Percentiles rank a stretch among this genome's conserved stretches.
Evolutionary conservation across 2,329 filamentous ascomycete species (phyloP).

Genomic region (Aspergillus fumigatiaffinis): DNA sequence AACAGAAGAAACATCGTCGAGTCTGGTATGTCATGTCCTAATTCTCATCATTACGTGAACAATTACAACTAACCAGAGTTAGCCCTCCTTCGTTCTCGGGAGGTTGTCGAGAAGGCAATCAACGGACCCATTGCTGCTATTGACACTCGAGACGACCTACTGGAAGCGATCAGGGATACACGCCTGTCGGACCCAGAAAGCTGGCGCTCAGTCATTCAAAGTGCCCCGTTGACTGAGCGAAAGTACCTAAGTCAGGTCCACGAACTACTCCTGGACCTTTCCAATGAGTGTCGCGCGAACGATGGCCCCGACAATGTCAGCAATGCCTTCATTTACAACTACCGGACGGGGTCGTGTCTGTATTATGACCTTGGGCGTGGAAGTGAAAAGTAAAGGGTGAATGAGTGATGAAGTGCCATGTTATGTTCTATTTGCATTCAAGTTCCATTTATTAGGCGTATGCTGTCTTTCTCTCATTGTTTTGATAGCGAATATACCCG

Average conservation of each 20-base stretch:
- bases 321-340: slow-evolving; percentile 89
- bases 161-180: slow-evolving; percentile 72
- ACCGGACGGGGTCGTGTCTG: slow-evolving; percentile 75
- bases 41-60: neutral
- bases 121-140: slow-evolving; percentile 80
- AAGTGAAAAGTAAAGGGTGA: slow-evolving; percentile 8
- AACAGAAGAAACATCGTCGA: slow-evolving; percentile 85
- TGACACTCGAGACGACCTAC: slow-evolving; percentile 78
- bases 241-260: slow-evolving; percentile 81
- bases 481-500: slow-evolving; percentile 2
- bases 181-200: slow-evolving; percentile 73
- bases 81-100: slow-evolving; percentile 54
- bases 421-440: slow-evolving; percentile 9
- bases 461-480: slow-evolving; percentile 12
- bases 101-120: slow-evolving; percentile 66
- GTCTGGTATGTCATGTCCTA: slow-evolving; percentile 59
- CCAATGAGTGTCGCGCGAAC: slow-evolving; percentile 40
- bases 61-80: slow-evolving; percentile 13
- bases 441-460: slow-evolving; percentile 7
- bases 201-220: slow-evolving; percentile 78
- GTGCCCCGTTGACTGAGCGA: slow-evolving; percentile 69
- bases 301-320: slow-evolving; percentile 53
- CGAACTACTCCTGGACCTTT: slow-evolving; percentile 65
- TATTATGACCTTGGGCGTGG: slow-evolving; percentile 69
- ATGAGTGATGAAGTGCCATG: slow-evolving; percentile 11